Evolutionary conservation across 768 basidiomycete genomes (phyloP).

Genomic region (Psilocybe sp.): DNA sequence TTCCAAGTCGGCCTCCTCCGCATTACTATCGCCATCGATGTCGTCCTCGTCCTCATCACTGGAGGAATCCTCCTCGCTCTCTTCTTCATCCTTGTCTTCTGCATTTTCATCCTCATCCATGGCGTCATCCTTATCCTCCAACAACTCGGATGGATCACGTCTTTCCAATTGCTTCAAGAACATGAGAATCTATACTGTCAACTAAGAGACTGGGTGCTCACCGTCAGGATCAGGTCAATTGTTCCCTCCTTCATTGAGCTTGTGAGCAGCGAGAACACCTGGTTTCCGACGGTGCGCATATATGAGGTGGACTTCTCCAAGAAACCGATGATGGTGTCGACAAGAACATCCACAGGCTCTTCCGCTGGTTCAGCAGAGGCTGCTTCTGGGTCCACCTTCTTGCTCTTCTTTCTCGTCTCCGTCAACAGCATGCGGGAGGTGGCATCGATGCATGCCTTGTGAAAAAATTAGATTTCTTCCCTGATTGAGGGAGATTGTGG

Average conservation of each 20-base stretch:
- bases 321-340: constrained; percentile 88
- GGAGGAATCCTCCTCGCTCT: constrained; percentile 15
- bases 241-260: constrained; percentile 64
- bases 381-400: constrained; percentile 32
- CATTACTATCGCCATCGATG: constrained; percentile 31
- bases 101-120: constrained; percentile 36
- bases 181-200: neutral
- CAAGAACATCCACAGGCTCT: constrained; percentile 77
- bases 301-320: constrained; percentile 82
- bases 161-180: constrained; percentile 76
- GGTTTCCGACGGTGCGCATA: constrained; percentile 75
- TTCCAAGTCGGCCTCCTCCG: constrained; percentile 54
- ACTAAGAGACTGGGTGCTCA: constrained; percentile 37
- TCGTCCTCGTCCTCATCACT: constrained; percentile 28
- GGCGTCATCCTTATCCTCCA: constrained; percentile 42
- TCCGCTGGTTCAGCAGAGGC: constrained; percentile 23
- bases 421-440: constrained; percentile 50
- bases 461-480: constrained; percentile 5
- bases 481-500: constrained; percentile 1
- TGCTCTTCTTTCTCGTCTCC: constrained; percentile 40
- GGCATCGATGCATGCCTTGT: constrained; percentile 60
- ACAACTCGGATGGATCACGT: constrained; percentile 55
- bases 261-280: constrained; percentile 75
- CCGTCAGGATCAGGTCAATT: constrained; percentile 77
- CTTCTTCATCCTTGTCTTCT: constrained; percentile 32